Evolutionary conservation across 1,284 basidiomycete species (phyloP), one percentile per base, ranked within the genome.

Genomic region (Cutaneotrichosporon sp.): DNA sequence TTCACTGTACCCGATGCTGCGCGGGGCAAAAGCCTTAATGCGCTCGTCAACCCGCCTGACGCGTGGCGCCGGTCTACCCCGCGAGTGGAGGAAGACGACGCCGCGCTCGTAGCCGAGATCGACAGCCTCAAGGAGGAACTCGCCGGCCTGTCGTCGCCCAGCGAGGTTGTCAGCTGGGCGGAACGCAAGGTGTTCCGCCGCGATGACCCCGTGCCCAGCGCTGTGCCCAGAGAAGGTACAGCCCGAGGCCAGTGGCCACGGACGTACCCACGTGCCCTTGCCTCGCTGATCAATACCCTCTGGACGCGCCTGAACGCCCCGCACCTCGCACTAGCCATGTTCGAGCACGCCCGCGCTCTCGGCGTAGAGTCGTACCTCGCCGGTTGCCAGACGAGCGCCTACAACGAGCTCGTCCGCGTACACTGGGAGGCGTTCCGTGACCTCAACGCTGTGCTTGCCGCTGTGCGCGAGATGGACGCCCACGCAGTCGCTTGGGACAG

Each of bases 391-490:
- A 87, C 88, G 1, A 79, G 79, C 4, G 86, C 84, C 1, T 93
- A 92, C 74, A 90, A 91, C 70, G 87, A 92, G 72, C 79, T 90
- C 30, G 80, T 93, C 38, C 77, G 81, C 60, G 87, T 85, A 12
- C 82, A 82, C 26, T 93, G 90, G 90, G 74, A 76, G n/a, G 82
- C 79, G 55, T 90, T 91, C 78, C 80, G 81, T 15, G 88, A 93
- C 73, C 74, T 91, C 33, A 79, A 80, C 42, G 87, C 85, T 17
- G 84, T 90, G 0, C 80, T 80, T 49, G 80, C 81, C 21, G 82
- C 84, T 15, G 74, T 91, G 5, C 80, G 83, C 55, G 90, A 93
- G 73, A 93, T 93, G 90, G 73, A 77, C 20, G 79, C 82, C 35
- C 88, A 90, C 61, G 87, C 84, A 7, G 82, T 93, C 12, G 78